Conservation (phyloP, 2,329 filamentous ascomycete genomes). For the Niveomyces coronatus region DNA sequence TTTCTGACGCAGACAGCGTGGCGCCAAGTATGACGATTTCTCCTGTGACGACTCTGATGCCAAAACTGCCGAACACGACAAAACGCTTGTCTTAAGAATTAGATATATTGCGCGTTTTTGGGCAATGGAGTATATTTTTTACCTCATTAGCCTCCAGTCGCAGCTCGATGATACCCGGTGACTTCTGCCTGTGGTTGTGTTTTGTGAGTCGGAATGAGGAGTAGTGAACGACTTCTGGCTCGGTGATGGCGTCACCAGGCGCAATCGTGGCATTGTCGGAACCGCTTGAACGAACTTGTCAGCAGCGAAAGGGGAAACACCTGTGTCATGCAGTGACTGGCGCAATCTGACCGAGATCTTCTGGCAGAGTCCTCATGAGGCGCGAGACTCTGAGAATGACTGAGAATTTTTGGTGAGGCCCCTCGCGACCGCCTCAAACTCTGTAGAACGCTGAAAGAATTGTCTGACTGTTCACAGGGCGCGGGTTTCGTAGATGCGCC, state of each 20-base stretch:
- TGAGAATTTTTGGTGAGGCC: conserved; percentile 1
- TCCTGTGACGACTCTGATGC: conserved; percentile 50
- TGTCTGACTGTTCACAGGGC: background rate
- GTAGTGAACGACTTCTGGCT: conserved; percentile 20
- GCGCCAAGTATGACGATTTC: conserved; percentile 57
- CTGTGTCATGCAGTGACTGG: background rate
- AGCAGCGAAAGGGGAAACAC: background rate
- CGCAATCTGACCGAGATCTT: conserved; percentile 1
- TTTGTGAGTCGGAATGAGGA: conserved; percentile 37
- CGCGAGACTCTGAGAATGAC: background rate
- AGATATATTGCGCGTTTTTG: background rate
- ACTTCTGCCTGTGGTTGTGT: conserved; percentile 30
- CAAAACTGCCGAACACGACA: conserved; percentile 57
- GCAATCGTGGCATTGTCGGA: background rate
- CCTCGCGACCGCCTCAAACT: background rate
- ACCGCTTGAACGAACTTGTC: background rate
- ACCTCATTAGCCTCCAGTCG: conserved; percentile 41
- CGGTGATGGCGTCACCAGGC: background rate
- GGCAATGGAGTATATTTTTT: conserved; percentile 6
- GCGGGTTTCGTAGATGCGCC: conserved; percentile 1
- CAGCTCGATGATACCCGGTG: conserved; percentile 31
- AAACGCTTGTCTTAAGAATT: conserved; percentile 44
- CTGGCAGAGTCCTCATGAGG: background rate
- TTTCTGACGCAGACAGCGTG: conserved; percentile 39
- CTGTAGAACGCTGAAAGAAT: conserved; percentile 9